Percentiles rank a stretch among this genome's conserved stretches.
Conservation (phyloP, 805 yeast species). For the Kuraishia molischiana region DNA sequence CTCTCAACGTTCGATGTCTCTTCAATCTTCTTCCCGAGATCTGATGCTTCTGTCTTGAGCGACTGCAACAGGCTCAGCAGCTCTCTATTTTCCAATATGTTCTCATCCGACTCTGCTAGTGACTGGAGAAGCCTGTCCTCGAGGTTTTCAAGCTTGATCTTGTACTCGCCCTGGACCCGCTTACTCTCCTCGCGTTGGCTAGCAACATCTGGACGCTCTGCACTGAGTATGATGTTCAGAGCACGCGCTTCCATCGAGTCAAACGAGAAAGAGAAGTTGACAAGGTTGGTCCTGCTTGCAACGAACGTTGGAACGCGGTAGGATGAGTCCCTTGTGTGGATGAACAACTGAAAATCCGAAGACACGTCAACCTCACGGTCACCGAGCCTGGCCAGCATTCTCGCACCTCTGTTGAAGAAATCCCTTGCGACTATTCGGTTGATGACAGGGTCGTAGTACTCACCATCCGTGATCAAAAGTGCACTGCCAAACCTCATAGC, state of each 20-base stretch:
- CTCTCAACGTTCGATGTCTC: constrained; percentile 48
- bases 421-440: constrained; percentile 55
- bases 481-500: constrained; percentile 77
- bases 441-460: constrained; percentile 66
- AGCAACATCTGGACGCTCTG: constrained; percentile 61
- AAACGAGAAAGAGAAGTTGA: constrained; percentile 68
- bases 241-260: constrained; percentile 57
- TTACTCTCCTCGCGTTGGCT: constrained; percentile 41
- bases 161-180: constrained; percentile 50
- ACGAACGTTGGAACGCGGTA: constrained; percentile 41
- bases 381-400: constrained; percentile 53
- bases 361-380: constrained; percentile 58
- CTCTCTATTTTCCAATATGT: constrained; percentile 57
- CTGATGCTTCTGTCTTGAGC: constrained; percentile 52
- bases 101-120: constrained; percentile 47
- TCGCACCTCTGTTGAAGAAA: constrained; percentile 56
- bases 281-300: constrained; percentile 47
- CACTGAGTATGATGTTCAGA: constrained; percentile 42
- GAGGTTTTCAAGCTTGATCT: constrained; percentile 37
- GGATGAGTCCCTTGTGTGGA: constrained; percentile 53
- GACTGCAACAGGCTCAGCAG: constrained; percentile 51
- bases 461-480: constrained; percentile 70
- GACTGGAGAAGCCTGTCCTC: constrained; percentile 52
- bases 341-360: constrained; percentile 45
- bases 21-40: constrained; percentile 39